Conservation (phyloP, 2,329 filamentous ascomycete species). For the Fusarium domesticum region DNA sequence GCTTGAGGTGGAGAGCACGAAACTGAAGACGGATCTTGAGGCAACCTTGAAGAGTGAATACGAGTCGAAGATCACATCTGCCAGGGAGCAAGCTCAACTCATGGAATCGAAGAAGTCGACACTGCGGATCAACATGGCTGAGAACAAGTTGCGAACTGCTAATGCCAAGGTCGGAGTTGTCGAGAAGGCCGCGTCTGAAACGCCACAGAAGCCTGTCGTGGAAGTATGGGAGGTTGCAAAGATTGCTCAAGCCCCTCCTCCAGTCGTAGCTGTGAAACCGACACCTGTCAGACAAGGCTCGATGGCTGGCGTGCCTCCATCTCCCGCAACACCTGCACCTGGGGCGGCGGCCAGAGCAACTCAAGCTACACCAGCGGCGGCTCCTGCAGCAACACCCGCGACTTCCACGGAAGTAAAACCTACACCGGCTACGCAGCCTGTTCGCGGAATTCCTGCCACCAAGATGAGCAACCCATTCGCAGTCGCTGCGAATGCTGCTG, state of each 20-base stretch:
- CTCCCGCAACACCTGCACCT: conserved; percentile 22
- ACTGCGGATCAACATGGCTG: conserved; percentile 74
- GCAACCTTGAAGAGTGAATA: conserved; percentile 50
- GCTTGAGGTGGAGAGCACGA: conserved; percentile 62
- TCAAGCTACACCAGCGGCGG: too few species aligned
- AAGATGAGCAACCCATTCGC: conserved; percentile 35
- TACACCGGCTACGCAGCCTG: conserved; percentile 13
- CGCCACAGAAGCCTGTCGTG: conserved; percentile 74
- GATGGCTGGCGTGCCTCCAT: conserved; percentile 20
- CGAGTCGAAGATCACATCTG: conserved; percentile 52
- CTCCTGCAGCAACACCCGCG: conserved; percentile 9
- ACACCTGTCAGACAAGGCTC: conserved; percentile 25
- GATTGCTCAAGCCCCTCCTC: conserved; percentile 35
- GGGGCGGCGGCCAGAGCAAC: conserved; percentile 11
- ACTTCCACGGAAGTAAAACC: conserved; percentile 16
- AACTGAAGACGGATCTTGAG: conserved; percentile 53
- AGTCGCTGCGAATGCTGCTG: conserved; percentile 16
- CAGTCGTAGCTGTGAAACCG: conserved; percentile 23
- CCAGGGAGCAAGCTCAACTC: conserved; percentile 62
- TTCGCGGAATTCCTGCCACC: conserved; percentile 23
- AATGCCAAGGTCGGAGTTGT: conserved; percentile 75
- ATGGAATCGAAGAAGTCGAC: conserved; percentile 73
- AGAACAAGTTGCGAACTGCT: conserved; percentile 62
- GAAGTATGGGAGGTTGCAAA: conserved; percentile 88
- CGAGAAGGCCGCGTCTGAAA: conserved; percentile 77